A percentile compares a stretch with the other conserved stretches of the same genome.
Conservation (phyloP, 495 filamentous ascomycete species). For the Hypoxylon subgilvum region DNA sequence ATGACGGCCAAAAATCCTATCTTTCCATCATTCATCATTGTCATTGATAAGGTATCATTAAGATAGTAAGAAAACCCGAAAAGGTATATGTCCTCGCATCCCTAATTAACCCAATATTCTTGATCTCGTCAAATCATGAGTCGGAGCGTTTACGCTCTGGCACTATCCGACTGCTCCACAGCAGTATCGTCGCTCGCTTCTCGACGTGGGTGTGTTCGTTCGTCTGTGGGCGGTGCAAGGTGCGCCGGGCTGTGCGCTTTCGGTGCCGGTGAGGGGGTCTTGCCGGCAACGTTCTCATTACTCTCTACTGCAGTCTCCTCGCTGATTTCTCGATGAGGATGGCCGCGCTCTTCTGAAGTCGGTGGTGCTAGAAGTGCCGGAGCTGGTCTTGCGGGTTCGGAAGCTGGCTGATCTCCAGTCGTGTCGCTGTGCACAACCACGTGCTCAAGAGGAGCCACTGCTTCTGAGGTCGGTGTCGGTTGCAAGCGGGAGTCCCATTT, state of each 20-base stretch:
- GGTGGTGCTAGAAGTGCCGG: conserved; percentile 25
- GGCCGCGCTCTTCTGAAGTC: conserved; percentile 10
- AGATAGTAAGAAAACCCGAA: conserved; percentile 1
- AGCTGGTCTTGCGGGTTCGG: conserved; percentile 16
- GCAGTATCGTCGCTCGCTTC: conserved; percentile 23
- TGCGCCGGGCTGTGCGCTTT: conserved; percentile 19
- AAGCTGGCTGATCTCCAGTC: conserved; percentile 33
- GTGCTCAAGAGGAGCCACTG: conserved; percentile 39
- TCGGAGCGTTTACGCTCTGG: background rate
- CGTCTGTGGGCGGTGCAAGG: conserved; percentile 9
- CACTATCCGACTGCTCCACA: conserved; percentile 8
- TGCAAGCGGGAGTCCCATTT: conserved; percentile 41
- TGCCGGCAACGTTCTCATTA: conserved; percentile 12
- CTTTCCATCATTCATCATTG: background rate
- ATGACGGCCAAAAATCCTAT: background rate
- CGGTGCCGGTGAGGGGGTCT: conserved; percentile 19
- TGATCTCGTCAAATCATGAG: background rate
- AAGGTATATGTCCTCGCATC: background rate
- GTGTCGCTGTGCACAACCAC: conserved; percentile 36
- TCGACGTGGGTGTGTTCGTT: conserved; percentile 9
- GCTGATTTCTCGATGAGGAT: conserved; percentile 27
- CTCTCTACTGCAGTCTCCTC: conserved; percentile 37
- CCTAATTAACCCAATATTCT: background rate
- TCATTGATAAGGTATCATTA: conserved; percentile 21
- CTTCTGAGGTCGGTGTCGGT: conserved; percentile 1